Base-by-base conservation (phyloP, 805 yeast species). In the Spathaspora boniae region DNA sequence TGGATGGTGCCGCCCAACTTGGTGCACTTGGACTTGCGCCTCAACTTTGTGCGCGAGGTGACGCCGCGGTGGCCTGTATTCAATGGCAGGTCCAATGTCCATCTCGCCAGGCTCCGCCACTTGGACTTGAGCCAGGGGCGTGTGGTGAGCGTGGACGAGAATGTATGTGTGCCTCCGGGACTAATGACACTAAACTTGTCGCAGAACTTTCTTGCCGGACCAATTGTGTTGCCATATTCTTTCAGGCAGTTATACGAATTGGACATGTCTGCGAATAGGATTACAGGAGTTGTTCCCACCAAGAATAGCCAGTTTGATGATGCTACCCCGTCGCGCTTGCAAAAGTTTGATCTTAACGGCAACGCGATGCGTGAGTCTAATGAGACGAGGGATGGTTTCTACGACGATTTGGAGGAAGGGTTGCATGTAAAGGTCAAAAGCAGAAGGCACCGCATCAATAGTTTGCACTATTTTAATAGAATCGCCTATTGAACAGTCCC, bases 401-500 rank as follows among this genome's bases (percentile, higher is more conserved):
- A 60, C 40, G 42, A 39, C 8, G 41, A 37, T 3, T 37, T 60
- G 21, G 58, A 53, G 26, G 12, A 24, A 3, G 36, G 45, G 6
- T 44, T 60, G n/a, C 55, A 55, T 1, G 42, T 53, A 3, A 17
- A 28, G 20, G 53, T 49, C 6, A 35, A 34, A 6, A 42, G 42
- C 22, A 37, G 50, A 18, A 56, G 55, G 37, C 51, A 47, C 30
- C 54, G 56, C 40, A 46, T 59, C 6, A 59, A 57, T 39, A 47
- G 55, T 35, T 39, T 48, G 33, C 64, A 58, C n/a, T n/a, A n/a
- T n/a, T n/a, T n/a, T n/a, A n/a, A n/a, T 16, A 14, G 6, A 6
- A 27, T 7, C 18, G 18, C 30, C 5, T 11, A 22, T 22, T 22
- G n/a, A 22, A 11, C n/a, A 22, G n/a, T 11, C 12, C 29, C 6